phyloP scores from a whole-genome alignment of 768 basidiomycete genomes.

The Kwoniella sp. region DNA sequence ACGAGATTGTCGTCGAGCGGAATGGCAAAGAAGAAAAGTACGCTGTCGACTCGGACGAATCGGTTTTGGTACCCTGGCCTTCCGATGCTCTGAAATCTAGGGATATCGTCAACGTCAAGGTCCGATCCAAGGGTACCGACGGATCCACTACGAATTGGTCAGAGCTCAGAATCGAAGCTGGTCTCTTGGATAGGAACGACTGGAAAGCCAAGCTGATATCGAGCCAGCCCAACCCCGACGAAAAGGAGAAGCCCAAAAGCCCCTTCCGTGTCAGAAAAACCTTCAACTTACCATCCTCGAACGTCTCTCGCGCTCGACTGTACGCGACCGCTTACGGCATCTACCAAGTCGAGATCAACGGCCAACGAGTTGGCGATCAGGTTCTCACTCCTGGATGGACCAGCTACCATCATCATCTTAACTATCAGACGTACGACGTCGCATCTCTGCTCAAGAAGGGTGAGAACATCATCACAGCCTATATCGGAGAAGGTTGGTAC shows the following conservation, averaged over 20 bases:
- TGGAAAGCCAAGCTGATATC: constrained; percentile 39
- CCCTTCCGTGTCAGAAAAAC: constrained; percentile 35
- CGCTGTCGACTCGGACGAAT: constrained; percentile 22
- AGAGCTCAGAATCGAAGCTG: constrained; percentile 28
- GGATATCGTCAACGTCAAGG: constrained; percentile 29
- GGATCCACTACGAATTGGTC: constrained; percentile 32
- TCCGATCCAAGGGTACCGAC: constrained; percentile 27
- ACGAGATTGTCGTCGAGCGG: constrained; percentile 33
- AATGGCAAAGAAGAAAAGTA: constrained; percentile 15
- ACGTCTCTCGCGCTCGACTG: constrained; percentile 19
- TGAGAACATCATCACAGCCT: constrained; percentile 35
- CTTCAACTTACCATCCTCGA: constrained; percentile 26
- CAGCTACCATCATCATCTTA: constrained; percentile 40
- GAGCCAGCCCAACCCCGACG: constrained; percentile 1
- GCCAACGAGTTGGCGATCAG: constrained; percentile 42
- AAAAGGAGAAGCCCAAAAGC: constrained; percentile 21
- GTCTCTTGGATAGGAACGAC: constrained; percentile 28
- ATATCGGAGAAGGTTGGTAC: constrained; percentile 45
- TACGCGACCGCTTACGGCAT: constrained; percentile 49
- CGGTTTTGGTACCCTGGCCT: constrained; percentile 50
- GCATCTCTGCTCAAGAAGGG: constrained; percentile 23
- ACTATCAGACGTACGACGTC: constrained; percentile 50
- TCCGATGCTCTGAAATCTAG: constrained; percentile 31
- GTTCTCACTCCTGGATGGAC: constrained; percentile 50
- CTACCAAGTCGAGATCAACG: constrained; percentile 48